These are phyloP conservation scores for Epichloe baconii DNA, from an alignment of 2,329 filamentous ascomycete genomes.

Conservation along the genomic window DNA sequence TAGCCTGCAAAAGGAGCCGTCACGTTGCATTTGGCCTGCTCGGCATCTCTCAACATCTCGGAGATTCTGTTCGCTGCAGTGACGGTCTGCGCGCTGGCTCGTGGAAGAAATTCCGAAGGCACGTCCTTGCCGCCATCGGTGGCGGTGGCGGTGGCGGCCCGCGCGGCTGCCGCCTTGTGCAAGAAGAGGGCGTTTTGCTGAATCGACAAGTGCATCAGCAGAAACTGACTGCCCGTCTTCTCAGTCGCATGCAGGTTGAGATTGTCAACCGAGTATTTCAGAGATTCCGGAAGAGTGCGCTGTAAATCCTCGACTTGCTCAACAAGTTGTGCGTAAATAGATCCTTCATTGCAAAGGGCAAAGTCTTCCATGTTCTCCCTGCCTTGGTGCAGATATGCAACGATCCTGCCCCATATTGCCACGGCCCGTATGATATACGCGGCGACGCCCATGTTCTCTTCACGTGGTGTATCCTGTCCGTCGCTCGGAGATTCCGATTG, in stretches of 20 bases:
- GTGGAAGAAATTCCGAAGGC: constrained; percentile 64
- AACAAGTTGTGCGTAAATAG: constrained; percentile 58
- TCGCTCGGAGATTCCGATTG: constrained; percentile 49
- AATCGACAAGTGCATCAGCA: constrained; percentile 81
- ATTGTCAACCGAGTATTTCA: constrained; percentile 73
- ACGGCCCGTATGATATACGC: constrained; percentile 81
- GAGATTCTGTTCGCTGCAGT: constrained; percentile 81
- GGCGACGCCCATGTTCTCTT: constrained; percentile 85
- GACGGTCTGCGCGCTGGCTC: constrained; percentile 63
- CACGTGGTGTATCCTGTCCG: constrained; percentile 51
- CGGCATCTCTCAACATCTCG: constrained; percentile 65
- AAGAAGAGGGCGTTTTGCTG: constrained; percentile 86
- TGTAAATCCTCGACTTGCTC: constrained; percentile 60
- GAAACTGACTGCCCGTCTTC: constrained; percentile 76
- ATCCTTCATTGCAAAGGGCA: constrained; percentile 73
- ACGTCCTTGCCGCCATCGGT: constrained; percentile 54
- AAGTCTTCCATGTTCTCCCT: constrained; percentile 71
- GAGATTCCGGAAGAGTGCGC: constrained; percentile 50
- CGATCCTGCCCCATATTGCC: constrained; percentile 78
- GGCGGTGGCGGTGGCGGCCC: constrained; percentile 31
- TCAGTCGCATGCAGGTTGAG: constrained; percentile 74
- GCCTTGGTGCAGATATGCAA: constrained; percentile 82
- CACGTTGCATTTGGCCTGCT: constrained; percentile 54
- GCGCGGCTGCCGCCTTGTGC: constrained; percentile 72
- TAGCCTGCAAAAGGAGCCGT: constrained; percentile 91